Conservation (phyloP, 306 rosid species). For the Pterocarpus macrocarpus region DNA sequence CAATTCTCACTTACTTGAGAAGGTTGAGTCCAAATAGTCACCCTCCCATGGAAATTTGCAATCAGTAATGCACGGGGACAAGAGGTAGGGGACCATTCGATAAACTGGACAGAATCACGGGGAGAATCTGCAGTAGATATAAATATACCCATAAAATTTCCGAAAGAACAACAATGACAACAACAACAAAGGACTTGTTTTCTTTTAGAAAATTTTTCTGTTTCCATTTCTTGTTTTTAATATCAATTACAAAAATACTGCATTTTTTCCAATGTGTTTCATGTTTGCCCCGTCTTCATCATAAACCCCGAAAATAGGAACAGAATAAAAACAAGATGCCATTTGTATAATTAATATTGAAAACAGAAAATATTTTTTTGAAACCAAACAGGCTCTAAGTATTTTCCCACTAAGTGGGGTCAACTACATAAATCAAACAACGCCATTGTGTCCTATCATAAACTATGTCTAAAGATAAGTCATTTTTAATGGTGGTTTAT, state of each 20-base stretch:
- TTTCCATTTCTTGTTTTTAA: neutral
- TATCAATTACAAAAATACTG: too few relatives aligned
- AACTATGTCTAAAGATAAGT: neutral
- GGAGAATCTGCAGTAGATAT: constrained; percentile 86
- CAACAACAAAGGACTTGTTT: neutral
- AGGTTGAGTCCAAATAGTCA: constrained; percentile 97
- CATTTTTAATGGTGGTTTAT: neutral
- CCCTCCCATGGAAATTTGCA: constrained; percentile 98
- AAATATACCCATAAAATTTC: constrained; percentile 27
- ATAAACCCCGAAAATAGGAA: neutral
- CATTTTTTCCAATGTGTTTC: neutral
- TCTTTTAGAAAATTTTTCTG: neutral
- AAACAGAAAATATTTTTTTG: too few relatives aligned
- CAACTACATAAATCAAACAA: neutral
- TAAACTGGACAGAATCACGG: constrained; percentile 98
- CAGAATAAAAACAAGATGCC: neutral
- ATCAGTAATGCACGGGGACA: constrained; percentile 88
- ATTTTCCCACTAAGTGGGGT: neutral
- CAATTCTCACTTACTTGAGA: constrained; percentile 73
- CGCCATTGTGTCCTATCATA: neutral
- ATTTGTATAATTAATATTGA: too few relatives aligned
- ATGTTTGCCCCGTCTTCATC: neutral
- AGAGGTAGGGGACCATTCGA: constrained; percentile 96
- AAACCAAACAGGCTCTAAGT: too few relatives aligned
- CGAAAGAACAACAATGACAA: neutral